These are phyloP conservation scores for Microcos paniculata DNA, from an alignment of 345 rosid species.

Conservation along the genomic window DNA sequence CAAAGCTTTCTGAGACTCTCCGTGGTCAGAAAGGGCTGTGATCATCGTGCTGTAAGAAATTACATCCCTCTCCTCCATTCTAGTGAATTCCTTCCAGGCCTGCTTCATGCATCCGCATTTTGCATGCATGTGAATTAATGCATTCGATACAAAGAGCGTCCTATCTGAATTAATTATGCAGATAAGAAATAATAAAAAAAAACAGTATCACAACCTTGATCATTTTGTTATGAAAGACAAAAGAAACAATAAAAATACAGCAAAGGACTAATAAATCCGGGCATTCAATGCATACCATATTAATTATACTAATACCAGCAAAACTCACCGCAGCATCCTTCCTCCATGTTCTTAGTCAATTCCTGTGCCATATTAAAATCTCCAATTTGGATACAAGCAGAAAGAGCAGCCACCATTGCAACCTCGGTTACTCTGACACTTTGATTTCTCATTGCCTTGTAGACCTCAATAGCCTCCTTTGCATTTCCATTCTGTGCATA, in stretches of 20 bases:
- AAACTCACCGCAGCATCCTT: conserved; percentile 38
- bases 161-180: conserved; percentile 29
- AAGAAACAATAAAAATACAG: background rate
- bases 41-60: conserved; percentile 53
- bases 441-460: conserved; percentile 26
- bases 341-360: conserved; percentile 33
- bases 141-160: conserved; percentile 40
- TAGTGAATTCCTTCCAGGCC: conserved; percentile 44
- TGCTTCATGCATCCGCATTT: conserved; percentile 49
- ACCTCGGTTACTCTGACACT: conserved; percentile 35
- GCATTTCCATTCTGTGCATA: conserved; percentile 52
- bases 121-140: conserved; percentile 63
- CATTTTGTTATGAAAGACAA: background rate
- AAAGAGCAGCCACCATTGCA: conserved; percentile 42
- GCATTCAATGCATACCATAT: background rate
- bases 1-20: conserved; percentile 44
- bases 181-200: background rate
- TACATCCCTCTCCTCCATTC: conserved; percentile 43
- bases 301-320: background rate
- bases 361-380: conserved; percentile 45
- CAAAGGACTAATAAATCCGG: background rate
- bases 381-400: conserved; percentile 51
- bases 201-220: background rate
- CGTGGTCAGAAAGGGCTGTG: conserved; percentile 53
- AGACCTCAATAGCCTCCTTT: conserved; percentile 38